Conservation (phyloP, 2,329 filamentous ascomycete species). For the Fusarium sororula region DNA sequence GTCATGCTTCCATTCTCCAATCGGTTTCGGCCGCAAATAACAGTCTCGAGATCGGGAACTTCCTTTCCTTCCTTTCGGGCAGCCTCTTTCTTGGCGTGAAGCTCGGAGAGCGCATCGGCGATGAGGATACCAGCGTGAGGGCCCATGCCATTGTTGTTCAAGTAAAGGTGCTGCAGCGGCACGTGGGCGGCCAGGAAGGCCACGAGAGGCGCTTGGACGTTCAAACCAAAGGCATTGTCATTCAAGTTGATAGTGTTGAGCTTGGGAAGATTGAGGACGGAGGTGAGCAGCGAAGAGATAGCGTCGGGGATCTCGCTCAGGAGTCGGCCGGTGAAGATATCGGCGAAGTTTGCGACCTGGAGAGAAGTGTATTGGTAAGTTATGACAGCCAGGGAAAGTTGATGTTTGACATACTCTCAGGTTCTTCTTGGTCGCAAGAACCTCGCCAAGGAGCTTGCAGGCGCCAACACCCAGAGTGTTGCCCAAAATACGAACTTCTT, state of each 20-base stretch:
- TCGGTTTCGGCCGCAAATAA: conserved; percentile 95
- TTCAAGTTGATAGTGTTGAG: conserved; percentile 94
- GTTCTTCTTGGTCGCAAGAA: conserved; percentile 84
- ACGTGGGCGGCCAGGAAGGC: conserved; percentile 89
- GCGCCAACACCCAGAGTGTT: conserved; percentile 94
- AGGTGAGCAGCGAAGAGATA: conserved; percentile 83
- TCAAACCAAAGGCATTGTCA: conserved; percentile 97
- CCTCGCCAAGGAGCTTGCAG: conserved; percentile 83
- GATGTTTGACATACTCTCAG: conserved; percentile 66
- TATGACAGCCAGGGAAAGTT: not conserved
- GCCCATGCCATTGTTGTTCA: conserved; percentile 98
- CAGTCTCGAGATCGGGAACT: conserved; percentile 89
- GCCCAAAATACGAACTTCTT: conserved; percentile 86
- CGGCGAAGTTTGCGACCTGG: conserved; percentile 88
- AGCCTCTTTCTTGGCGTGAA: conserved; percentile 85
- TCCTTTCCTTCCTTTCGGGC: conserved; percentile 76
- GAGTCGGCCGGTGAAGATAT: conserved; percentile 96
- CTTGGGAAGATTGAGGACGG: conserved; percentile 84
- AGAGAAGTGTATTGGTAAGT: not conserved
- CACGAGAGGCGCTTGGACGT: conserved; percentile 91
- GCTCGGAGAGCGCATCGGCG: conserved; percentile 83
- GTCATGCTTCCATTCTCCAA: conserved; percentile 96
- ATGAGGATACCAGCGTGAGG: conserved; percentile 90
- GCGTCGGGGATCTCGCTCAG: conserved; percentile 94
- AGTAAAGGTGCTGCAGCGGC: conserved; percentile 90